phyloP scores from a whole-genome alignment of 1,139 yeast genomes.

The Yamadazyma mexicana region DNA sequence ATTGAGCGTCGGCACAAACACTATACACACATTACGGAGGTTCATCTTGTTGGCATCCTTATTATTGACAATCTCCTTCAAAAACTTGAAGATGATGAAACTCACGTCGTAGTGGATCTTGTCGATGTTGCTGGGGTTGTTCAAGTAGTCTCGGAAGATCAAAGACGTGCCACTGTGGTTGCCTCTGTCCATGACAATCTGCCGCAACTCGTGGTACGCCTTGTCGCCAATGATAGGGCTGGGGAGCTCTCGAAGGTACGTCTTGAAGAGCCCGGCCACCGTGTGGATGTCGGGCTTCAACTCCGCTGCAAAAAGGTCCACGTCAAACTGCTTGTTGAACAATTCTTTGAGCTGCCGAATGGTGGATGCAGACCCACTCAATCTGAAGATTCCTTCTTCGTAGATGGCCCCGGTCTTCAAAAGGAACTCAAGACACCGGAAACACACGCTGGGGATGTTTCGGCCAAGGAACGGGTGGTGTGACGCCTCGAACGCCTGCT shows the following conservation, averaged over 20 bases:
- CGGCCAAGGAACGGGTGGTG: constrained; percentile 45
- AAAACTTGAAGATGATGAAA: constrained; percentile 63
- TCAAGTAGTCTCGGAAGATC: constrained; percentile 32
- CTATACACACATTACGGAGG: constrained; percentile 73
- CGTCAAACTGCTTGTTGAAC: constrained; percentile 65
- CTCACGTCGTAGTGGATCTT: constrained; percentile 59
- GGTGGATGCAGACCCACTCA: constrained; percentile 85
- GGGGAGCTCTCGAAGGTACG: constrained; percentile 73
- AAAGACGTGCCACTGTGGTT: constrained; percentile 21
- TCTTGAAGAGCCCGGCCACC: constrained; percentile 73
- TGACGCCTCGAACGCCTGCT: constrained; percentile 52
- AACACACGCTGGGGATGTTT: constrained; percentile 73
- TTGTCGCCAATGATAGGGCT: constrained; percentile 58
- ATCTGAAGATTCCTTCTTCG: constrained; percentile 89
- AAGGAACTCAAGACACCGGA: constrained; percentile 71
- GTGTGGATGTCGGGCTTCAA: constrained; percentile 66
- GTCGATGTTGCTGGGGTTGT: constrained; percentile 25
- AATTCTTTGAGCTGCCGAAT: constrained; percentile 71
- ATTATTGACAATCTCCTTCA: constrained; percentile 64
- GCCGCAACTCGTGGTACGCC: constrained; percentile 38
- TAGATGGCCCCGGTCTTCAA: constrained; percentile 67
- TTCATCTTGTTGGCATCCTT: constrained; percentile 80
- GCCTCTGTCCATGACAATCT: constrained; percentile 23
- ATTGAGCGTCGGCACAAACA: constrained; percentile 81
- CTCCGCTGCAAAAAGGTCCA: constrained; percentile 54